Evolutionary conservation across 2,329 filamentous ascomycete species (phyloP).

Genomic region (Chaetomiaceae sp.): DNA sequence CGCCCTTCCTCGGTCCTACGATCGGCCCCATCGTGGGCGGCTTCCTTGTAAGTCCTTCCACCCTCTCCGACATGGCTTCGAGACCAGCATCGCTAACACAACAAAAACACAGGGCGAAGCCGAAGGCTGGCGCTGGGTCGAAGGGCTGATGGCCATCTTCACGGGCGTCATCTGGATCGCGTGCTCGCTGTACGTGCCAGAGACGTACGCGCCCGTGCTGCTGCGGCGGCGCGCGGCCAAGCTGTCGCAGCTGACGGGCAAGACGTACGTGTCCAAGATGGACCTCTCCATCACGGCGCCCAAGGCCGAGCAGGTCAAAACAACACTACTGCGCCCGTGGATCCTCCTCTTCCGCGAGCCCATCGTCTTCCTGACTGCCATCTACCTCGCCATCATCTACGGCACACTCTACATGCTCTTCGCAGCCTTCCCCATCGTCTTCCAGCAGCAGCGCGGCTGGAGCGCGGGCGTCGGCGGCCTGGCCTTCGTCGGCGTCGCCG

Average conservation of each 20-base stretch:
- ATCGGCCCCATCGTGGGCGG: slow-evolving; percentile 61
- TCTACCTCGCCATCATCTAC: slow-evolving; percentile 62
- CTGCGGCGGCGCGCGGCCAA: slow-evolving; percentile 49
- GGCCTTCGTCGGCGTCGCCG: slow-evolving; percentile 62
- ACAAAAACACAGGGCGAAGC: slow-evolving; percentile 43
- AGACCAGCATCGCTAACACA: not conserved
- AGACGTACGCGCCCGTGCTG: slow-evolving; percentile 57
- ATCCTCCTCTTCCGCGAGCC: slow-evolving; percentile 65
- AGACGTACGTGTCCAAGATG: slow-evolving; percentile 50
- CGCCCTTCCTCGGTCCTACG: slow-evolving; percentile 62
- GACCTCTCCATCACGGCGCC: slow-evolving; percentile 33
- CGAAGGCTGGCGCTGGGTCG: slow-evolving; percentile 66
- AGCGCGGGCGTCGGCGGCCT: slow-evolving; percentile 55
- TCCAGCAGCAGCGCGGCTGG: slow-evolving; percentile 56
- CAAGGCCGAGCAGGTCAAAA: slow-evolving; percentile 45
- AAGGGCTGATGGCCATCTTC: slow-evolving; percentile 60
- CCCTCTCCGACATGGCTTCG: not conserved
- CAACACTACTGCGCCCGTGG: slow-evolving; percentile 60
- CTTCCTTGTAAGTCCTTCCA: slow-evolving; percentile 43
- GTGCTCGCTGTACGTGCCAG: slow-evolving; percentile 48
- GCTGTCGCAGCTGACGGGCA: slow-evolving; percentile 49
- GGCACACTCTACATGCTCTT: slow-evolving; percentile 57
- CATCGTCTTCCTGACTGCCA: slow-evolving; percentile 59
- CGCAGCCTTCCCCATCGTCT: slow-evolving; percentile 61
- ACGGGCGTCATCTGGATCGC: slow-evolving; percentile 56